A percentile compares a stretch with the other conserved stretches of the same genome.
phyloP scores from a whole-genome alignment of 2,329 filamentous ascomycete species.

The Macrophomina tecta region DNA sequence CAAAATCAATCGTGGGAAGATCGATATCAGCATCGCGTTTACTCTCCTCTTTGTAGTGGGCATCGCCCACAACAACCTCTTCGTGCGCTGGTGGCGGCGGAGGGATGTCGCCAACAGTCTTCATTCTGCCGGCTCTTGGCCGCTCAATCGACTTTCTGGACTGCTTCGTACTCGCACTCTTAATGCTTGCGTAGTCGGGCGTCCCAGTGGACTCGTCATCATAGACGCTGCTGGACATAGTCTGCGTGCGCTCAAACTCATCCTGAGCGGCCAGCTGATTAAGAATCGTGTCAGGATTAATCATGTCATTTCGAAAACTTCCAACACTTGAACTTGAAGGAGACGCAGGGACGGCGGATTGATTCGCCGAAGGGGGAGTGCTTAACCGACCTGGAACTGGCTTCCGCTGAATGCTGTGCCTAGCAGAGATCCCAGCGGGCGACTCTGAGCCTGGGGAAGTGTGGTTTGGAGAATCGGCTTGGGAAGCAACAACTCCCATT shows the following conservation, averaged over 20 bases:
- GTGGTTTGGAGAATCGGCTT: slow-evolving; percentile 29
- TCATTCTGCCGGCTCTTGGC: slow-evolving; percentile 81
- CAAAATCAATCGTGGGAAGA: slow-evolving; percentile 83
- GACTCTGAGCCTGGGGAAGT: slow-evolving; percentile 36
- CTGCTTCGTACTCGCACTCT: slow-evolving; percentile 52
- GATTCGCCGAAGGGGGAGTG: slow-evolving; percentile 42
- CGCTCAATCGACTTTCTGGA: slow-evolving; percentile 50
- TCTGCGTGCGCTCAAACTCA: slow-evolving; percentile 36
- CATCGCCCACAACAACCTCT: slow-evolving; percentile 55
- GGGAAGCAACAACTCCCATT: slow-evolving; percentile 31
- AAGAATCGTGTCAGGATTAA: slow-evolving; percentile 52
- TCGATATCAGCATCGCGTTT: slow-evolving; percentile 51
- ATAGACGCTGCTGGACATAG: slow-evolving; percentile 60
- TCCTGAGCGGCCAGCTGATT: slow-evolving; percentile 43
- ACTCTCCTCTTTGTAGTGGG: slow-evolving; percentile 46
- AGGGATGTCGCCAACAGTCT: slow-evolving; percentile 67
- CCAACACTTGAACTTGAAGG: slow-evolving; percentile 50
- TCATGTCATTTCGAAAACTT: slow-evolving; percentile 51
- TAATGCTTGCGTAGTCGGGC: slow-evolving; percentile 79
- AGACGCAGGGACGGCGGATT: slow-evolving; percentile 39
- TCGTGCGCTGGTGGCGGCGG: slow-evolving; percentile 44
- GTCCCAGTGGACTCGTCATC: slow-evolving; percentile 70
- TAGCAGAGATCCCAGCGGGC: slow-evolving; percentile 14
- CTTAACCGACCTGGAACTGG: slow-evolving; percentile 51
- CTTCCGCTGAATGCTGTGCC: slow-evolving; percentile 42